Percentiles rank a stretch among this genome's conserved stretches.
phyloP scores from a whole-genome alignment of 1,284 basidiomycete species.

The Heliocybe sulcata region DNA sequence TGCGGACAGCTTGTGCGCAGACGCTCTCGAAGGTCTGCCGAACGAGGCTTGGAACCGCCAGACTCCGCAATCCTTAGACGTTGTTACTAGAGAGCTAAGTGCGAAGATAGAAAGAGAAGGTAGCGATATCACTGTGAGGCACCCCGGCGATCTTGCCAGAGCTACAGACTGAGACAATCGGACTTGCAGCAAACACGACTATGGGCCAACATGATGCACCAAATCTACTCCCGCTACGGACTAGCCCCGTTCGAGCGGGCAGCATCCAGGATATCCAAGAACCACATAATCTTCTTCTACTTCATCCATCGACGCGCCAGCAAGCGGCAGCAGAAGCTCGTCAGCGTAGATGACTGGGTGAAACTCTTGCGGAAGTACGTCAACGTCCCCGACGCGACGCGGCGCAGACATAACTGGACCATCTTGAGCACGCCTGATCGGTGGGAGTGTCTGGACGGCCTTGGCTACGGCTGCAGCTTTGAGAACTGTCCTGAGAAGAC shows the following conservation, averaged over 20 bases:
- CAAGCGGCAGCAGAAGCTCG: conserved; percentile 11
- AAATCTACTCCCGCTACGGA: conserved; percentile 20
- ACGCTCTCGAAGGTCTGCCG: conserved; percentile 15
- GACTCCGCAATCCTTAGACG: conserved; percentile 16
- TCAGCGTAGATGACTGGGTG: conserved; percentile 12
- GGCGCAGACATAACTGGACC: conserved; percentile 15
- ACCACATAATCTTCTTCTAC: conserved; percentile 18
- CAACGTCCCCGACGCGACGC: conserved; percentile 13
- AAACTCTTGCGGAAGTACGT: conserved; percentile 13
- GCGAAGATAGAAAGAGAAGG: conserved; percentile 14
- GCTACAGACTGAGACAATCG: not conserved
- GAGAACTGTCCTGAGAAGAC: conserved; percentile 14
- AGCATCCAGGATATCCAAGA: conserved; percentile 6
- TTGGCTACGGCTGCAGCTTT: conserved; percentile 15
- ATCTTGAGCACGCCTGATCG: conserved; percentile 12
- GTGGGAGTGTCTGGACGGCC: conserved; percentile 17
- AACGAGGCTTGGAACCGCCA: conserved; percentile 18
- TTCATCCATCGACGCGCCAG: conserved; percentile 18
- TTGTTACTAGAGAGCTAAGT: conserved; percentile 14
- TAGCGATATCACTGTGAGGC: conserved; percentile 12
- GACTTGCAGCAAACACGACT: conserved; percentile 12
- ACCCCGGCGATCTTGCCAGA: not conserved
- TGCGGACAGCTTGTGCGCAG: conserved; percentile 12
- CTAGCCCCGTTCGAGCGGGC: conserved; percentile 17
- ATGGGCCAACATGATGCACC: conserved; percentile 16